Conservation (phyloP, 768 basidiomycete genomes). For the Russula brevipes region DNA sequence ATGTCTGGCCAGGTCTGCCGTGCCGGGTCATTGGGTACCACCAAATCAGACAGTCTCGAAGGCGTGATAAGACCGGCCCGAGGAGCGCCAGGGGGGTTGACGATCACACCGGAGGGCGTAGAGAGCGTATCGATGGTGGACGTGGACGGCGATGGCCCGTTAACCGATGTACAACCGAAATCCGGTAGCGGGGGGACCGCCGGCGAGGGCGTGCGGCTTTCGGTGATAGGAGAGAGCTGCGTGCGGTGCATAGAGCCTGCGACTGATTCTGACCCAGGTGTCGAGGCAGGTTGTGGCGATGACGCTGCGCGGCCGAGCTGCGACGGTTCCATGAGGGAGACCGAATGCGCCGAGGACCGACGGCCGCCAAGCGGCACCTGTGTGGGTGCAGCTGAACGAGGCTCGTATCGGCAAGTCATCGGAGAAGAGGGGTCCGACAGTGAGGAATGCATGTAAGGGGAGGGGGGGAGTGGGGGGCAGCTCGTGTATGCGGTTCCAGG, state of each 20-base stretch:
- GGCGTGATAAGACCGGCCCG: background rate
- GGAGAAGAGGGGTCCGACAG: background rate
- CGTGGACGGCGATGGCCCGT: constrained; percentile 8
- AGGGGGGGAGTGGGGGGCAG: background rate
- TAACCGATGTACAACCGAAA: background rate
- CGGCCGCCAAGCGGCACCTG: background rate
- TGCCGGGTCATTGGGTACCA: background rate
- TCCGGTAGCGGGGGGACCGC: background rate
- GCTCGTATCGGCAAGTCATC: background rate
- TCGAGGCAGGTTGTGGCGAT: background rate
- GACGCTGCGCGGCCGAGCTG: background rate
- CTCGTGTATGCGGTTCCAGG: background rate
- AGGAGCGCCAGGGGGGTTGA: background rate
- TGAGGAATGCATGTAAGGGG: background rate
- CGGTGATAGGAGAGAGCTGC: constrained; percentile 8
- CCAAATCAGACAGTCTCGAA: background rate
- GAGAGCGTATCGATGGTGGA: constrained; percentile 4
- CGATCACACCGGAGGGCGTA: background rate
- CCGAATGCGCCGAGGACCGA: background rate
- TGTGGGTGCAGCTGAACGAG: background rate
- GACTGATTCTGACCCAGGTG: constrained; percentile 12
- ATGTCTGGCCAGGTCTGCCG: background rate
- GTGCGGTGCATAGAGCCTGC: constrained; percentile 8
- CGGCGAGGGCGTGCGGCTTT: constrained; percentile 9
- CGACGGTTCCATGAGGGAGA: background rate